Percentiles rank a stretch among this genome's conserved stretches.
phyloP scores from a whole-genome alignment of 495 filamentous ascomycete genomes.

The Tetracladium setigerum region DNA sequence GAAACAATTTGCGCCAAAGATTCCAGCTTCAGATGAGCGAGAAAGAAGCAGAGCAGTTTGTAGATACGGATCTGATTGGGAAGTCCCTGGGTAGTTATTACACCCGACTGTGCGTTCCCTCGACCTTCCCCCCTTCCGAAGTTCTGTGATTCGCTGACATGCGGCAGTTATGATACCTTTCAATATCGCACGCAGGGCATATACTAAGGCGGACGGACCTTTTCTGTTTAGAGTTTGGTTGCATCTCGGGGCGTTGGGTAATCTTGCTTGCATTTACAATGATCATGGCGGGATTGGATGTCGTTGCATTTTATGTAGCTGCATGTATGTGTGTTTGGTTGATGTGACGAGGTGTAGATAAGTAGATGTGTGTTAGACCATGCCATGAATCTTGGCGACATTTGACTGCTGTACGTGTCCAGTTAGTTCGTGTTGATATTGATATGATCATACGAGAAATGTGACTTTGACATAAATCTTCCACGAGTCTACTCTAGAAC shows the following conservation, averaged over 20 bases:
- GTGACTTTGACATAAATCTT: too few species aligned
- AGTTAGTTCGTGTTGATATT: too few species aligned
- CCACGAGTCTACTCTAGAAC: too few species aligned
- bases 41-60: constrained; percentile 64
- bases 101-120: constrained; percentile 54
- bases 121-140: background rate
- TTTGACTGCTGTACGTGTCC: too few species aligned
- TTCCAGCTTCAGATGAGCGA: constrained; percentile 69
- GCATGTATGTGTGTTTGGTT: too few species aligned
- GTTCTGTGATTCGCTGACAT: background rate
- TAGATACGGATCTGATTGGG: constrained; percentile 61
- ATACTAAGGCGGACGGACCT: constrained; percentile 37
- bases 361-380: too few species aligned
- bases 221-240: background rate
- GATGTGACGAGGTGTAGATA: too few species aligned
- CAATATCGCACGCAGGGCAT: constrained; percentile 76
- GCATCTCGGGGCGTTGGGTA: constrained; percentile 20
- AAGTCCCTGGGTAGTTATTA: constrained; percentile 72
- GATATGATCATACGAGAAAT: too few species aligned
- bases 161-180: constrained; percentile 63
- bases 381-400: too few species aligned
- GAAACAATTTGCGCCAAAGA: constrained; percentile 51
- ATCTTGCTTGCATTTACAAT: constrained; percentile 19
- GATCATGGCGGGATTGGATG: background rate
- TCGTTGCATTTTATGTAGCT: too few species aligned